phyloP scores from a whole-genome alignment of 139 green algal species.

The Chlamydomonas schloesseri region DNA sequence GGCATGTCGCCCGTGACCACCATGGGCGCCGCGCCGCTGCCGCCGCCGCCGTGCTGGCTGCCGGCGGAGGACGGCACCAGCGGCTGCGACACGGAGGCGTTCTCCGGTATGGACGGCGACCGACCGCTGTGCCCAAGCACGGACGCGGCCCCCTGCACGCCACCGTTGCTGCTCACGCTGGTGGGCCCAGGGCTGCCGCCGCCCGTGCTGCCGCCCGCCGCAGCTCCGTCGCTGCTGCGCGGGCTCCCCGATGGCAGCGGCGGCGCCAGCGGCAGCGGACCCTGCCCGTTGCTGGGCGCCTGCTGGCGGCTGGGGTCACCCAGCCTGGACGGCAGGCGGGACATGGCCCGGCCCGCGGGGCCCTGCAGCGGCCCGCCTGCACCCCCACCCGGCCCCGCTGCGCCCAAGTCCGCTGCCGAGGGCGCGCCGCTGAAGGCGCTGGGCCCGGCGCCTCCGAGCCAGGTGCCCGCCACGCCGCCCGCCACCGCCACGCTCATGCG shows the following conservation, averaged over 20 bases:
- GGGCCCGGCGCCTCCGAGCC: background rate
- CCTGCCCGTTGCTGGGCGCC: no score
- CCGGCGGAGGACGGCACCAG: background rate
- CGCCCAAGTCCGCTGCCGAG: background rate
- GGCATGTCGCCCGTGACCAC: conserved; percentile 59
- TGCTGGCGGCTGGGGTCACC: background rate
- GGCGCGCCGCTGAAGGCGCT: background rate
- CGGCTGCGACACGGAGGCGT: background rate
- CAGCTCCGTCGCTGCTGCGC: background rate
- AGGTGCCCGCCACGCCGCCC: background rate
- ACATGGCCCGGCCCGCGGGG: conserved; percentile 17
- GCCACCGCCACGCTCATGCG: conserved; percentile 30
- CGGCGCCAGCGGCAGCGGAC: no score
- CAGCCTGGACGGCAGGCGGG: conserved; percentile 18
- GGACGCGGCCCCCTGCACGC: background rate
- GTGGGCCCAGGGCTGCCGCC: no score
- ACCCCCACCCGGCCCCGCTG: background rate
- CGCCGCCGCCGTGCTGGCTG: background rate
- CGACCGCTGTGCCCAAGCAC: background rate
- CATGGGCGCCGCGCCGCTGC: background rate
- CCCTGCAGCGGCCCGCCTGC: background rate
- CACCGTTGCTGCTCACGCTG: no score
- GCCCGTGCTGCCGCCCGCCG: background rate
- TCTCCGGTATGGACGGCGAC: background rate
- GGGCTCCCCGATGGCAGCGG: no score